Evolutionary conservation across 495 filamentous ascomycete species (phyloP), one percentile per base, ranked within the genome.

Genomic region (Pyrenopolyporus hunteri): DNA sequence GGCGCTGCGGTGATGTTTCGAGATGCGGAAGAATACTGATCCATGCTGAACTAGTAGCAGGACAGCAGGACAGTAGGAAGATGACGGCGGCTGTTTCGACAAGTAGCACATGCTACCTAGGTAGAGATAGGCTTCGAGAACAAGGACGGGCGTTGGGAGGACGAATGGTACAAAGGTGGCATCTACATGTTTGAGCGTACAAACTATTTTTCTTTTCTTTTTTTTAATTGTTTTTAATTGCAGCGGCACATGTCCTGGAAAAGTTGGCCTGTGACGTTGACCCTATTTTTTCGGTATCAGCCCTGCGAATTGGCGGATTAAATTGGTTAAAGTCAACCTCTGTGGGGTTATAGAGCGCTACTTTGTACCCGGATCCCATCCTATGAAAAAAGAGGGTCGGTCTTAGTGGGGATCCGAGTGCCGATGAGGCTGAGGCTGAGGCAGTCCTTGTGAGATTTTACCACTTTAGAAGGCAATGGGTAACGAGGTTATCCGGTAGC

Each of bases 1-100:
- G 74, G 74, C 35, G 70, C 52, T 37, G 63, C 43, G 25, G 69
- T 23, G 35, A 69, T 35, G 36, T 48, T 71, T 59, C 69, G 66
- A 36, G 45, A 23, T 28, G 48, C 32, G 19, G 69, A 54, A 40
- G 66, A 59, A 44, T 67, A 69, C 66, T 71, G 69, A 66, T 71
- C 69, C 69, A 71, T 71, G 69, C 69, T 64, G 69, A 57, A 56
- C 31, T 45, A 64, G 60, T 61, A 65, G 63, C 42, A 45, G 42
- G 42, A 45, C 42, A 45, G 42, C 42, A 45, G 42, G 42, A 71
- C 39, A 63, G 66, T 48, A 57, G 35, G 63, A 69, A 59, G 31
- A 59, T 57, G 47, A 46, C 35, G 39, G 17, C 26, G 26, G 40
- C 26, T 48, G 35, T 13, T 59, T 58, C 45, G 46, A 63, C 33